phyloP scores from a whole-genome alignment of 805 yeast species.

The Cyberlindnera lachancei region DNA sequence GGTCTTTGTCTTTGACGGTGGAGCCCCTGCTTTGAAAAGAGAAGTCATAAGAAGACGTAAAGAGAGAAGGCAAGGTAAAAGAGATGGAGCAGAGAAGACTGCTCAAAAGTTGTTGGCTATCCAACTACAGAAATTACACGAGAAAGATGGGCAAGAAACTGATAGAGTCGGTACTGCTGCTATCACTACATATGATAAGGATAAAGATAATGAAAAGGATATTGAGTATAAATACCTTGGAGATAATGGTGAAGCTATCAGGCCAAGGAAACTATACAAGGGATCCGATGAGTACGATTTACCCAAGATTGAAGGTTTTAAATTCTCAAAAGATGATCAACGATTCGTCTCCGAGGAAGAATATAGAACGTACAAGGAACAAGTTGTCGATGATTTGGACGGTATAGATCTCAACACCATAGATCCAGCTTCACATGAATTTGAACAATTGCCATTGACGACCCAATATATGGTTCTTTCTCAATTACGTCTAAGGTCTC shows the following conservation, averaged over 20 bases:
- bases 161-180: no score
- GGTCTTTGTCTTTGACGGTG: conserved; percentile 92
- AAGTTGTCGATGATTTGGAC: conserved; percentile 54
- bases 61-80: conserved; percentile 66
- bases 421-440: conserved; percentile 79
- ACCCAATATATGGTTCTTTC: conserved; percentile 86
- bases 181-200: no score
- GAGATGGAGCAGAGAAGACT: conserved; percentile 60
- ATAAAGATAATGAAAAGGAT: conserved; percentile 14
- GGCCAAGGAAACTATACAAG: conserved; percentile 27
- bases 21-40: conserved; percentile 77
- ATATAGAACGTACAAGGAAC: conserved; percentile 49
- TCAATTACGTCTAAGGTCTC: conserved; percentile 71
- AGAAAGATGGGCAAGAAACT: conserved; percentile 7
- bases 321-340: conserved; percentile 49
- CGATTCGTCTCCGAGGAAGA: conserved; percentile 73
- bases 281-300: conserved; percentile 79
- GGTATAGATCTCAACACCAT: conserved; percentile 64
- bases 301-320: conserved; percentile 58
- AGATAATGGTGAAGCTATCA: conserved; percentile 9
- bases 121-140: conserved; percentile 50
- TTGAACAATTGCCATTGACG: conserved; percentile 66
- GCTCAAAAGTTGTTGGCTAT: conserved; percentile 77
- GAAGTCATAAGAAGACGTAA: conserved; percentile 69
- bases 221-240: conserved; percentile 29